Evolutionary conservation across 176 grass and related monocot genomes (phyloP).

Genomic region (Avena sativa): DNA sequence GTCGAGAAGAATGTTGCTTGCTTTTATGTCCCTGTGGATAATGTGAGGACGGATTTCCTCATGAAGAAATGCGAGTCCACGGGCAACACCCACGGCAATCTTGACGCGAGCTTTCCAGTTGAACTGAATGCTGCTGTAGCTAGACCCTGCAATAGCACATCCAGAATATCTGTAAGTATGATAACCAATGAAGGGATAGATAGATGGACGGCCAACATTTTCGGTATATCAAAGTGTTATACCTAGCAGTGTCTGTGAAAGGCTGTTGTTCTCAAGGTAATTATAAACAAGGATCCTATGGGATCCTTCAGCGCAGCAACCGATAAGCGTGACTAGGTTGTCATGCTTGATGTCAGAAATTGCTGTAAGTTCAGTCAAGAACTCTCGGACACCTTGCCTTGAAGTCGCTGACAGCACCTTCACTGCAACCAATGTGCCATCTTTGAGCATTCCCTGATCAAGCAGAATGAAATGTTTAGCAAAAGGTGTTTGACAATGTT

Average conservation of each 20-base stretch:
- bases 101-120: conserved; percentile 74
- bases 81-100: conserved; percentile 75
- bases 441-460: conserved; percentile 67
- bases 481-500: not conserved
- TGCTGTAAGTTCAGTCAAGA: conserved; percentile 77
- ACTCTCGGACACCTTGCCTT: conserved; percentile 74
- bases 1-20: conserved; percentile 96
- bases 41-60: conserved; percentile 74
- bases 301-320: conserved; percentile 76
- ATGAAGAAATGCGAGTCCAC: conserved; percentile 85
- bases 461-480: conserved; percentile 39
- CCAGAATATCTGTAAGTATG: conserved; percentile 31
- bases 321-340: conserved; percentile 75
- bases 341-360: conserved; percentile 85
- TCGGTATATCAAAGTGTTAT: conserved; percentile 9
- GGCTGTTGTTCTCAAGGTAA: conserved; percentile 92
- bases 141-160: conserved; percentile 57
- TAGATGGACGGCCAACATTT: not conserved
- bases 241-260: conserved; percentile 88
- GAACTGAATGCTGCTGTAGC: conserved; percentile 64
- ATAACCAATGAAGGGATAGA: not conserved
- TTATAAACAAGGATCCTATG: conserved; percentile 82
- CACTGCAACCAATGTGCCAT: conserved; percentile 66
- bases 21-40: conserved; percentile 95
- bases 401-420: conserved; percentile 82